Evolutionary conservation across 2,329 filamentous ascomycete genomes (phyloP).

Genomic region (Stachybotrys chartarum): DNA sequence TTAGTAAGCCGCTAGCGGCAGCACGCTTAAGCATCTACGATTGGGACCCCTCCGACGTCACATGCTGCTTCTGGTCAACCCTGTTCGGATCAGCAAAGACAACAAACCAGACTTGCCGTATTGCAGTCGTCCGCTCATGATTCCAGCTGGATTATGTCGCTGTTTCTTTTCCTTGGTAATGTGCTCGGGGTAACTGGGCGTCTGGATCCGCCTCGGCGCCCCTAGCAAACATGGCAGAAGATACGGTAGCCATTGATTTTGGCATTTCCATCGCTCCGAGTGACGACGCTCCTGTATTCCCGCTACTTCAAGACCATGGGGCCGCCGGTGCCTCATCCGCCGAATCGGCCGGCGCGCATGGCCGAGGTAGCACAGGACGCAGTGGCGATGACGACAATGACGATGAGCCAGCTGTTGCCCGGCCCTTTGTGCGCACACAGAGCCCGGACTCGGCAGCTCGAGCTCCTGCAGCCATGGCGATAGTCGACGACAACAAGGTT

Average conservation of each 20-base stretch:
- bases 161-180: background rate
- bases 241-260: background rate
- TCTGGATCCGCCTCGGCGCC: background rate
- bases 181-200: background rate
- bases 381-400: constrained; percentile 39
- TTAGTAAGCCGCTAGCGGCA: no score
- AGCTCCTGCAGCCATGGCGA: constrained; percentile 4
- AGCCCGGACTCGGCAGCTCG: constrained; percentile 39
- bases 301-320: constrained; percentile 28
- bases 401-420: constrained; percentile 50
- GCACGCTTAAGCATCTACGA: no score
- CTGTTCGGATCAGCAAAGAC: no score
- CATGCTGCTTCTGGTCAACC: background rate
- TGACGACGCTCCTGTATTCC: constrained; percentile 21
- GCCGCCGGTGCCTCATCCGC: constrained; percentile 17
- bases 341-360: constrained; percentile 14
- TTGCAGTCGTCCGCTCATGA: background rate
- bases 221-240: background rate
- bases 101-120: background rate
- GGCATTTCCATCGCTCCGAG: constrained; percentile 5
- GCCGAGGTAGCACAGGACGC: constrained; percentile 4
- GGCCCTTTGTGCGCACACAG: constrained; percentile 48
- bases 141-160: background rate
- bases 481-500: constrained; percentile 15
- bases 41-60: background rate